phyloP scores from a whole-genome alignment of 352 stramenopile species.

The Globisporangium sylvaticum region DNA sequence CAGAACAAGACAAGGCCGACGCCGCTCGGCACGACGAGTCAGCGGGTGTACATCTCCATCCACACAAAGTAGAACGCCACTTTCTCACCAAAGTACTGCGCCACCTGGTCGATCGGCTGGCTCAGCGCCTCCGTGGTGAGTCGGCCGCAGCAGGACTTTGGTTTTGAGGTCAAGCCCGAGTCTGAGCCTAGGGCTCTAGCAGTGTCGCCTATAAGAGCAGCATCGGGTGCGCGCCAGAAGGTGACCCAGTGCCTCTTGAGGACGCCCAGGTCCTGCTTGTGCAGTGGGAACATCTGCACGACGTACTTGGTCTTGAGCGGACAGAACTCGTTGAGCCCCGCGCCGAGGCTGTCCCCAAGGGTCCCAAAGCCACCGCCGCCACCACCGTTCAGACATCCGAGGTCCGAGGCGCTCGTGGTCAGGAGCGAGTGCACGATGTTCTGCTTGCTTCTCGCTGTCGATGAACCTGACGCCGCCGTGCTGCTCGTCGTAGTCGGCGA shows the following conservation, averaged over 20 bases:
- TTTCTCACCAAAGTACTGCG: constrained; percentile 89
- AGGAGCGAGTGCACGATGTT: constrained; percentile 70
- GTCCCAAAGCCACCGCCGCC: background rate
- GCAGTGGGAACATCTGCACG: constrained; percentile 83
- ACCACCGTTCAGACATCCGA: background rate
- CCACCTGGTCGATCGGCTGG: constrained; percentile 84
- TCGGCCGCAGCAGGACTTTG: constrained; percentile 1
- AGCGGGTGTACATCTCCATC: constrained; percentile 89
- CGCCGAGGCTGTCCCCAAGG: constrained; percentile 22
- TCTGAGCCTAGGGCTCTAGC: background rate
- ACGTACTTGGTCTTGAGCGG: constrained; percentile 63
- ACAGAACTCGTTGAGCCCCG: constrained; percentile 71
- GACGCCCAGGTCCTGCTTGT: constrained; percentile 72
- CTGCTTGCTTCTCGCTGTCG: constrained; percentile 84
- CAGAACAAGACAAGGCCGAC: constrained; percentile 70
- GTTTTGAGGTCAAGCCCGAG: background rate
- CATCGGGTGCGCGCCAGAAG: constrained; percentile 48
- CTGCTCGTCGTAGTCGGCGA: constrained; percentile 54
- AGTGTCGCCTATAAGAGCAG: background rate
- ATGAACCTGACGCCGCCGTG: constrained; percentile 51
- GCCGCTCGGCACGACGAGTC: constrained; percentile 78
- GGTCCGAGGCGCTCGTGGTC: constrained; percentile 31
- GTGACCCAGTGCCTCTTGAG: constrained; percentile 76
- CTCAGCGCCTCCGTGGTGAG: constrained; percentile 27
- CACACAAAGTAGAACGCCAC: constrained; percentile 93